These are phyloP conservation scores for Rhamnella rubrinervis DNA, from an alignment of 331 rosid genomes.

Conservation along the genomic window DNA sequence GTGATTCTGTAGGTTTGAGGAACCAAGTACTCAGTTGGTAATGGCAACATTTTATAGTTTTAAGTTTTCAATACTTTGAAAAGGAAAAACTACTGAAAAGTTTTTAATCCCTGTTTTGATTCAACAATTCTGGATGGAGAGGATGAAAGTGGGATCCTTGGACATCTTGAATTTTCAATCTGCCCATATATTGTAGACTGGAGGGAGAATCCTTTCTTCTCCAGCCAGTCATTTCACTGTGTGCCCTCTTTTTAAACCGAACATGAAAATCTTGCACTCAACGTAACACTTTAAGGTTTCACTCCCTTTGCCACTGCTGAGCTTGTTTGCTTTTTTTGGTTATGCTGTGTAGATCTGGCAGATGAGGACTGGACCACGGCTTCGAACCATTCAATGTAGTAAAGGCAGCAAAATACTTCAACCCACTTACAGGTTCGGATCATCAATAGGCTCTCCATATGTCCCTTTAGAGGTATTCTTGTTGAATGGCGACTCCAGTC, in stretches of 20 bases:
- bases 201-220: not conserved
- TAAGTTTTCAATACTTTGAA: not conserved
- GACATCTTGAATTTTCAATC: not conserved
- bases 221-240: not conserved
- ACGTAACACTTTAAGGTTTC: not conserved
- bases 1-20: too few relatives aligned
- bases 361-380: slow-evolving; percentile 95
- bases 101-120: not conserved
- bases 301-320: not conserved
- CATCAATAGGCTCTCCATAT: slow-evolving; percentile 60
- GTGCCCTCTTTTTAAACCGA: not conserved
- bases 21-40: too few relatives aligned
- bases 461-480: slow-evolving; percentile 90
- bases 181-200: not conserved
- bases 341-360: slow-evolving; percentile 77
- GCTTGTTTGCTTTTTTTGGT: not conserved
- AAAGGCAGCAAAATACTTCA: slow-evolving; percentile 91
- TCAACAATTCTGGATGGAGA: not conserved
- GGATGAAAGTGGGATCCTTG: too few relatives aligned
- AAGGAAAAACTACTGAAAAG: not conserved
- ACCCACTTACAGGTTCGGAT: slow-evolving; percentile 80
- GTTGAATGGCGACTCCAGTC: slow-evolving; percentile 91
- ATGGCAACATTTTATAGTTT: not conserved
- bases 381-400: slow-evolving; percentile 69
- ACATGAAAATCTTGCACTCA: not conserved